phyloP scores from a whole-genome alignment of 208 protist genomes.

The Wallacemonas sp. region DNA sequence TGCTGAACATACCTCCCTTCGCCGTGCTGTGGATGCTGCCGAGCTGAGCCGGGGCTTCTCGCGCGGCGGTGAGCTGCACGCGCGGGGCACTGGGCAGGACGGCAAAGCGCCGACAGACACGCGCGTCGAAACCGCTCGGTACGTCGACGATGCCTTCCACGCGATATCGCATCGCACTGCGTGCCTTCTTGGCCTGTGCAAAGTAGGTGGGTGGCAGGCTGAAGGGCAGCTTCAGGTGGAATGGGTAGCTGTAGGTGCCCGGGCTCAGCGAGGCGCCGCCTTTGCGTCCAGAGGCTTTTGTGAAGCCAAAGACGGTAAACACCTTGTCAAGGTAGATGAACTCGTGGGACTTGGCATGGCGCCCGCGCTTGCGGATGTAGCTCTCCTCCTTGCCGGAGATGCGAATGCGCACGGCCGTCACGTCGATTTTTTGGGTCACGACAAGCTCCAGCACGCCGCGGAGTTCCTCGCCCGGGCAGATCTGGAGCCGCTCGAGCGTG shows the following conservation, averaged over 20 bases:
- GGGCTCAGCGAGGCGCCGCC: conserved; percentile 33
- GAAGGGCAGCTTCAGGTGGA: conserved; percentile 29
- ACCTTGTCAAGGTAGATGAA: conserved; percentile 40
- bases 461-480: conserved; percentile 1
- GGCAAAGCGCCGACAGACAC: conserved; percentile 13
- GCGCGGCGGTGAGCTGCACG: neutral
- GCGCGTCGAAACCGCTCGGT: conserved; percentile 39
- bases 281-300: conserved; percentile 35
- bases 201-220: conserved; percentile 31
- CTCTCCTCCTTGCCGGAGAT: conserved; percentile 34
- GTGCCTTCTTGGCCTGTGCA: conserved; percentile 14
- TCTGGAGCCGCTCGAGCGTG: neutral
- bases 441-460: conserved; percentile 23
- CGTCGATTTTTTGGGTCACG: conserved; percentile 28
- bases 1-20: conserved; percentile 7
- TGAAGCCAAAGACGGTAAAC: conserved; percentile 50
- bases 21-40: neutral
- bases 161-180: conserved; percentile 28
- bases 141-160: conserved; percentile 39
- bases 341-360: conserved; percentile 14
- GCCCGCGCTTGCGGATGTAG: conserved; percentile 14
- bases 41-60: neutral
- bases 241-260: conserved; percentile 45
- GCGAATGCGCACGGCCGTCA: conserved; percentile 37
- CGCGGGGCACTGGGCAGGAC: conserved; percentile 9